phyloP scores from a whole-genome alignment of 768 basidiomycete species.

The Termitomyces sp. region DNA sequence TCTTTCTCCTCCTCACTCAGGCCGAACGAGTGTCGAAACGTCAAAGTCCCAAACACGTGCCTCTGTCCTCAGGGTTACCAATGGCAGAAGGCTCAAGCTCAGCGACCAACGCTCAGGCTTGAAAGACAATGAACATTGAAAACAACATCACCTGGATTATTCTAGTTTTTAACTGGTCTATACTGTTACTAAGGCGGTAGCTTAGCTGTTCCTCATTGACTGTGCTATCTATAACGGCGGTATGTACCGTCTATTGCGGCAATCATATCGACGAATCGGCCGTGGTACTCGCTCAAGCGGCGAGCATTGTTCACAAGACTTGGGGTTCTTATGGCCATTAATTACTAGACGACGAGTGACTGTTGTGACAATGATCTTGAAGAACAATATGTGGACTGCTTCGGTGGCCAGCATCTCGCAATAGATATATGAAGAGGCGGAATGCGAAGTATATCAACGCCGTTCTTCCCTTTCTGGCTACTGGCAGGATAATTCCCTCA shows the following conservation, averaged over 20 bases:
- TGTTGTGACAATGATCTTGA: not conserved
- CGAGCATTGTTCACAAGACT: not conserved
- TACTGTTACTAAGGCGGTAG: no score
- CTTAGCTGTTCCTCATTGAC: not conserved
- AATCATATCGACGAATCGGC: not conserved
- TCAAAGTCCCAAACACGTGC: not conserved
- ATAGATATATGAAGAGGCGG: not conserved
- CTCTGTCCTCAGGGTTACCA: no score
- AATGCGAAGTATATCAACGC: no score
- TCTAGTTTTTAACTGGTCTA: no score
- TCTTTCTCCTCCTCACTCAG: no score
- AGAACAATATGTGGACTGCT: not conserved
- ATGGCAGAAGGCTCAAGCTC: no score
- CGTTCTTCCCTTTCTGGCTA: not conserved
- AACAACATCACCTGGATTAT: no score
- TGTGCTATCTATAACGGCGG: not conserved
- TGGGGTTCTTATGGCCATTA: not conserved
- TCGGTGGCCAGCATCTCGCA: not conserved
- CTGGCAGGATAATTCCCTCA: not conserved
- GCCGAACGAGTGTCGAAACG: not conserved
- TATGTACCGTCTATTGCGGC: not conserved
- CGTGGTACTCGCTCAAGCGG: not conserved
- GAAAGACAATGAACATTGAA: no score
- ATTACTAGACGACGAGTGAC: not conserved
- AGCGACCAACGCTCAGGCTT: no score